Base-by-base conservation (phyloP, 1,284 basidiomycete genomes). In the Cryptococcus depauperatus region DNA sequence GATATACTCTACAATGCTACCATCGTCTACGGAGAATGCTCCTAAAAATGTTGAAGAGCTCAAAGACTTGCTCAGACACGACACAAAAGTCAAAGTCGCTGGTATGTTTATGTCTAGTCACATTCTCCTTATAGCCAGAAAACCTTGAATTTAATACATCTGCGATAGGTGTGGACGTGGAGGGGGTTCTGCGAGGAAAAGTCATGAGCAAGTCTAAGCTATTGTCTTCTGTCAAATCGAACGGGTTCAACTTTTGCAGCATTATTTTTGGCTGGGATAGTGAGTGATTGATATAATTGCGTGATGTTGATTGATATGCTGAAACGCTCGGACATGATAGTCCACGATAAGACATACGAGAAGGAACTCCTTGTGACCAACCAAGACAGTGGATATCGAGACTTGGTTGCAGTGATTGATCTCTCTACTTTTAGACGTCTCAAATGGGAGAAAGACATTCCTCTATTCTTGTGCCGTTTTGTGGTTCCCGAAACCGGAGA, bases 131-230 rank as follows among this genome's bases (percentile, higher is more conserved):
- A 14, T 13, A 3, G 21, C 22, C 43, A 14, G 6, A 16, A 22
- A 14, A 2, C 8, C 19, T 26, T 35, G 32, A 48, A 22, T 18
- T 18, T 37, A 13, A 26, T 30, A 13, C 4, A 40, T 30, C n/a
- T 25, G 2, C 13, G 13, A 9, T 46, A 71, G 69, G 68, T 28
- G 53, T 70, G 48, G 69, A 66, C 84, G 87, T 92, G 37, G 93
- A 98, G 69, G 93, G 93, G 29, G 81, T 97, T 16, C 76, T 96
- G 13, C 78, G 92, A 38, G 92, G 92, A 38, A 97, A 96, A 72
- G 85, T 85, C 68, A 90, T 95, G 85, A 86, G 85, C 25, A 95
- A 87, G 72, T 77, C 82, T 44, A 98, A 98, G 72, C 95, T 98
- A 63, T 66, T 97, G 25, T 84, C 82, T 39, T 83, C 85, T 0